These are phyloP conservation scores for Colletotrichum musicola DNA, from an alignment of 2,329 filamentous ascomycete genomes.

Conservation along the genomic window DNA sequence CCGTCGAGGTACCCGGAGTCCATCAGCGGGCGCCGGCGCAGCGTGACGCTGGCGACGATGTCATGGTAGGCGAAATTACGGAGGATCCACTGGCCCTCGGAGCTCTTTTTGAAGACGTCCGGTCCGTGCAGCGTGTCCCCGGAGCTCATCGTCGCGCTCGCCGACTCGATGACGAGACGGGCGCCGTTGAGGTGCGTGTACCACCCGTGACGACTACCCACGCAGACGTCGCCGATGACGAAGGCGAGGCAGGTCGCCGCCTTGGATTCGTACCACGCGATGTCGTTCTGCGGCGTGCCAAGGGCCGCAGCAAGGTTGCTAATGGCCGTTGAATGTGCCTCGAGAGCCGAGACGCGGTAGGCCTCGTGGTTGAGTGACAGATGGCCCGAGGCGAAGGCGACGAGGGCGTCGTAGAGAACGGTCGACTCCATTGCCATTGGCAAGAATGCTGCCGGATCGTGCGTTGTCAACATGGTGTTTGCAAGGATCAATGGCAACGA, in stretches of 20 bases:
- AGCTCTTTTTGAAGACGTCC: constrained; percentile 34
- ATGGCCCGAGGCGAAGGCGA: constrained; percentile 35
- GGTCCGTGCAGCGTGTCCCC: constrained; percentile 21
- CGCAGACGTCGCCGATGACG: constrained; percentile 32
- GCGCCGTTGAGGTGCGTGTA: constrained; percentile 36
- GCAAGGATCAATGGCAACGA: too few relatives aligned
- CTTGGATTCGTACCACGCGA: constrained; percentile 36
- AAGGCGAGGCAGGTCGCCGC: constrained; percentile 37
- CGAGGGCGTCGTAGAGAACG: constrained; percentile 36
- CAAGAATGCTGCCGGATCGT: constrained; percentile 15
- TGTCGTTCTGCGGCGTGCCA: constrained; percentile 15
- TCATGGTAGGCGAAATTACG: constrained; percentile 42
- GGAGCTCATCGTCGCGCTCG: neutral
- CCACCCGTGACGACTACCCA: constrained; percentile 29
- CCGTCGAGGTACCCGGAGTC: constrained; percentile 34
- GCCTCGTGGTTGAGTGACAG: constrained; percentile 28
- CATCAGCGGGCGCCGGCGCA: constrained; percentile 31
- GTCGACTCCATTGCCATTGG: constrained; percentile 41
- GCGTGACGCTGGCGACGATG: constrained; percentile 32
- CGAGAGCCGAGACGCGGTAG: constrained; percentile 22
- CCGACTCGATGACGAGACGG: constrained; percentile 36
- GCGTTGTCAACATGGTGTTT: rapidly evolving
- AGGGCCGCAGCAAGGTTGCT: constrained; percentile 26
- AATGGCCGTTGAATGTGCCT: constrained; percentile 34
- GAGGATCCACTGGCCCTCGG: constrained; percentile 39